phyloP scores from a whole-genome alignment of 2,329 filamentous ascomycete genomes.

The Fusarium sp. region DNA sequence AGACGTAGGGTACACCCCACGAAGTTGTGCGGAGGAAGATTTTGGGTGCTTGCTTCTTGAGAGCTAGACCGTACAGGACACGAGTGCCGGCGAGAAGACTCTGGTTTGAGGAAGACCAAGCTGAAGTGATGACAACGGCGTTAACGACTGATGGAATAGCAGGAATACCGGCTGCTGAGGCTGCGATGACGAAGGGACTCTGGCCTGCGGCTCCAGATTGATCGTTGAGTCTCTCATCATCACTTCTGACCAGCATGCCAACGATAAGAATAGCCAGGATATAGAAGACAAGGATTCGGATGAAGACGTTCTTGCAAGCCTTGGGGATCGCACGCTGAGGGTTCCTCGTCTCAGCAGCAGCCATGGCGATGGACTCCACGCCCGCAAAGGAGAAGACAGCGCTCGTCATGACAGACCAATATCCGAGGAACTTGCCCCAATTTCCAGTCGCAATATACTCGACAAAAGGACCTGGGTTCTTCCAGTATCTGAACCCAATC shows the following conservation, averaged over 20 bases:
- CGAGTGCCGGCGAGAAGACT: conserved; percentile 70
- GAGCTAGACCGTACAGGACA: conserved; percentile 68
- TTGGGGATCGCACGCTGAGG: conserved; percentile 64
- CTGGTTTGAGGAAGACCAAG: conserved; percentile 76
- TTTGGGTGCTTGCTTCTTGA: conserved; percentile 68
- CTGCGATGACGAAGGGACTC: conserved; percentile 77
- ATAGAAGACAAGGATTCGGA: conserved; percentile 68
- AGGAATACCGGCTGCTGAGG: conserved; percentile 72
- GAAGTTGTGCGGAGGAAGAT: conserved; percentile 69
- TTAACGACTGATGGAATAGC: conserved; percentile 80
- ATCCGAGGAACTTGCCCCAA: conserved; percentile 74
- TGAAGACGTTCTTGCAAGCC: conserved; percentile 67
- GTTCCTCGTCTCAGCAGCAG: conserved; percentile 68
- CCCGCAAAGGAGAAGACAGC: conserved; percentile 78
- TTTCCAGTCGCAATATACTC: conserved; percentile 69
- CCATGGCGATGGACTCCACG: conserved; percentile 71
- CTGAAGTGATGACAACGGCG: conserved; percentile 78
- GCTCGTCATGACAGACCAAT: conserved; percentile 70
- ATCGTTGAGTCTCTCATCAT: conserved; percentile 64
- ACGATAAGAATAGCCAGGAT: conserved; percentile 78
- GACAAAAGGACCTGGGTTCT: conserved; percentile 74
- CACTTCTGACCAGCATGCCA: conserved; percentile 71
- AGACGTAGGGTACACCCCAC: conserved; percentile 71
- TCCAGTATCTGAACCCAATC: conserved; percentile 43
- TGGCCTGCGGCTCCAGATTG: conserved; percentile 56